A percentile compares a stretch with the other conserved stretches of the same genome.
These are phyloP conservation scores for Helianthus tuberosus DNA, from an alignment of 129 eudicot genomes.

Conservation along the genomic window DNA sequence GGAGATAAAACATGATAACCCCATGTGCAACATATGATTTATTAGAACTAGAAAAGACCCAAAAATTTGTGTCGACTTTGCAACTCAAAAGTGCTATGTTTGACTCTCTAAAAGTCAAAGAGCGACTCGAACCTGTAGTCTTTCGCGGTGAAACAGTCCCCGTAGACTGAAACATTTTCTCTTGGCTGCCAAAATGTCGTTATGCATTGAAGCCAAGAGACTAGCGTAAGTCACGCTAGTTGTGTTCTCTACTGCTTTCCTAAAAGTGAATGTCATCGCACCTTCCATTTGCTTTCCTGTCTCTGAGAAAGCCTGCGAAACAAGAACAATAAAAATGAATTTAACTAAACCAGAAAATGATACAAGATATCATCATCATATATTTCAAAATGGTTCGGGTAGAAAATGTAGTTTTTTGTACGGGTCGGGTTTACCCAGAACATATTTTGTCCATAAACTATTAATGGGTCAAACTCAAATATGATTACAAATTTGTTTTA, in stretches of 20 bases:
- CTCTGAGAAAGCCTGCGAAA: constrained; percentile 59
- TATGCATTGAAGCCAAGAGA: constrained; percentile 56
- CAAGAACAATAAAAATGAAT: neutral
- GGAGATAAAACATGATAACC: neutral
- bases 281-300: constrained; percentile 68
- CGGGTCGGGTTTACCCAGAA: neutral
- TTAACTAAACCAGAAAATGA: neutral
- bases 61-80: neutral
- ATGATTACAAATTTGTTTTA: neutral
- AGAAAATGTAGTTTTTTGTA: neutral
- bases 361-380: neutral
- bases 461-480: neutral
- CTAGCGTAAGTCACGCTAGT: constrained; percentile 46
- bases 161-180: constrained; percentile 43
- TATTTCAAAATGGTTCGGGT: neutral
- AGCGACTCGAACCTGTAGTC: constrained; percentile 48
- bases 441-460: neutral
- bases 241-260: constrained; percentile 43
- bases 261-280: constrained; percentile 78
- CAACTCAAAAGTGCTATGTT: neutral
- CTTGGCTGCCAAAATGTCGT: constrained; percentile 40
- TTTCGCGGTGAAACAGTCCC: constrained; percentile 56
- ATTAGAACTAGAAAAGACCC: neutral
- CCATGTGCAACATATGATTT: neutral
- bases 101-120: constrained; percentile 9